Percentiles rank a stretch among this genome's conserved stretches.
phyloP scores from a whole-genome alignment of 805 yeast species.

The Myxozyma udenii region DNA sequence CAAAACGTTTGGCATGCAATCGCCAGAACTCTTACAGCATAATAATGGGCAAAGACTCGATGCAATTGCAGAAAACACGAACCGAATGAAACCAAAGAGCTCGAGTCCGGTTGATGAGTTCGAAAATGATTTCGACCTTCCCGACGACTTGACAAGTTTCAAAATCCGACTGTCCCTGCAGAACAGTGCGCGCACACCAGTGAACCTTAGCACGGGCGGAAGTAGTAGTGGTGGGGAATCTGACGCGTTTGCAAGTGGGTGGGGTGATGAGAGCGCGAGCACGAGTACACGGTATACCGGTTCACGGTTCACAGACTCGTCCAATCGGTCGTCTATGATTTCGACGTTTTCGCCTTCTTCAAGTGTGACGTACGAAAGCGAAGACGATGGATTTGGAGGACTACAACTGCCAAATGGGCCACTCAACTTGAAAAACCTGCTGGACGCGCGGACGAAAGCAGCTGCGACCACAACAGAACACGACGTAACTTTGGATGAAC shows the following conservation, averaged over 20 bases:
- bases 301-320: conserved; percentile 14
- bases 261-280: conserved; percentile 25
- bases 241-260: conserved; percentile 17
- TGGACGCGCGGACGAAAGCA: conserved; percentile 12
- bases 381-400: conserved; percentile 24
- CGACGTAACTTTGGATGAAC: conserved; percentile 1
- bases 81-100: background rate
- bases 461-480: background rate
- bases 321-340: conserved; percentile 22
- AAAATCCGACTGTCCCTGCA: conserved; percentile 1
- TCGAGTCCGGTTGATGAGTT: conserved; percentile 8
- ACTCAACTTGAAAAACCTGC: conserved; percentile 18
- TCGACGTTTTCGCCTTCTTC: conserved; percentile 28
- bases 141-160: conserved; percentile 7
- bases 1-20: background rate
- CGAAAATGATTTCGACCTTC: conserved; percentile 23
- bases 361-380: conserved; percentile 27
- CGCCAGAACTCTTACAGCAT: no score
- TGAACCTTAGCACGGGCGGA: background rate
- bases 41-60: no score
- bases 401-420: conserved; percentile 26
- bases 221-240: no score
- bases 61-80: no score
- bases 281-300: conserved; percentile 20
- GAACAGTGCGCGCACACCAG: conserved; percentile 12